Evolutionary conservation across 2,329 filamentous ascomycete genomes (phyloP).

Genomic region (Xylaria sp.): DNA sequence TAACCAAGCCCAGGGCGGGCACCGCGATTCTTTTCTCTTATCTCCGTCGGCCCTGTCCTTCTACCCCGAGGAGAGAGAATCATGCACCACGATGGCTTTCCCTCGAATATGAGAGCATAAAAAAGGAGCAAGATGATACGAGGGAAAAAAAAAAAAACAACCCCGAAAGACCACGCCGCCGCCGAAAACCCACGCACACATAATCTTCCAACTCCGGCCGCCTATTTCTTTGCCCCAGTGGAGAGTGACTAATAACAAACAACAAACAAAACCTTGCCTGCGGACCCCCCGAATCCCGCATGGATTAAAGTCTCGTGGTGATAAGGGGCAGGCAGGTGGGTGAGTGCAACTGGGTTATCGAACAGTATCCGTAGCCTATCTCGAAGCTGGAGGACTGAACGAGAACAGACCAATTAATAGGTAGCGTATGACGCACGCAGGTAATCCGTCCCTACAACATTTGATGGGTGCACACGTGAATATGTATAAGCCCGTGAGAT

Average conservation of each 20-base stretch:
- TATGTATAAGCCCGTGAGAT: slow-evolving; percentile 6
- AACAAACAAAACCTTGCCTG: neutral
- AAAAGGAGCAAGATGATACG: neutral
- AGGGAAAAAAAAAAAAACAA: neutral
- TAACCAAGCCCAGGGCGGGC: neutral
- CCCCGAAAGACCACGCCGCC: neutral
- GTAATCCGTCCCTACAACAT: slow-evolving; percentile 1
- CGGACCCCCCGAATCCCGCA: neutral
- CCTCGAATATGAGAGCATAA: neutral
- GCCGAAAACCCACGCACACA: neutral
- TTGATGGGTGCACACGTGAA: neutral
- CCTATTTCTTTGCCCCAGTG: slow-evolving; percentile 12
- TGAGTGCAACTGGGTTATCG: slow-evolving; percentile 23
- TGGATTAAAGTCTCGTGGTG: neutral
- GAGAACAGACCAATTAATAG: slow-evolving; percentile 11
- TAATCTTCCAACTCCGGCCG: slow-evolving; percentile 18
- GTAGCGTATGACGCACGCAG: slow-evolving; percentile 16
- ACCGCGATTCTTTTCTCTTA: neutral
- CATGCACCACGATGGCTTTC: neutral
- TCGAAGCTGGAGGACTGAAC: slow-evolving; percentile 9
- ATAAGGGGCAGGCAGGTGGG: slow-evolving; percentile 7
- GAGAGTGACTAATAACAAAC: slow-evolving; percentile 1
- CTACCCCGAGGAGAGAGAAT: neutral
- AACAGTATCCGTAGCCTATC: slow-evolving; percentile 39
- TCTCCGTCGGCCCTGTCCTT: neutral